Evolutionary conservation across 108 stramenopile genomes (phyloP), one percentile per base, ranked within the genome.

Genomic region (Nitzschia inconspicua): DNA sequence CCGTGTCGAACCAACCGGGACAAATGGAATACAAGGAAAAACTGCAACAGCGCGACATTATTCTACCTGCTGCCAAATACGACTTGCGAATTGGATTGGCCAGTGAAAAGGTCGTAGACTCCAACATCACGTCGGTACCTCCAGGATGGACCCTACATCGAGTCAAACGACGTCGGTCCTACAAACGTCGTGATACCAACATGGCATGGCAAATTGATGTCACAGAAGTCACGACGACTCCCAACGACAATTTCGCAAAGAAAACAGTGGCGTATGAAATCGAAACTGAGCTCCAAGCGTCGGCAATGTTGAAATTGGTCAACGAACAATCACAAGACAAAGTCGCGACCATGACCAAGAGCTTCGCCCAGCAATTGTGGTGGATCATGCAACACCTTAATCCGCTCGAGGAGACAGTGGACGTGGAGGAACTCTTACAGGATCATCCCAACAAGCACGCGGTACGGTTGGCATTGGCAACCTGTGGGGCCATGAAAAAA

Each of bases 191-290:
- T 24, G 88, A 90, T 60, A 73, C 71, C 16, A 80, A 83, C 36
- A 83, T 90, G 70, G 87, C 83, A 8, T 94, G 93, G 93, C 87
- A 84, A 58, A 73, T 94, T 44, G 93, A 94, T 72, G 81, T 90
- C 36, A 94, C 93, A 0, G 88, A 90, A 63, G 84, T 89, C 24
- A 83, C 83, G 14, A 72, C 86, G 7, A 66, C 72, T n/a, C 66
- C 72, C 23, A 61, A 44, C 9, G 31, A 66, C 32, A 43, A 54
- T 8, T 40, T 47, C 31, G n/a, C 60, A 29, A 65, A 68, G 19
- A 69, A 77, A 47, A 44, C 63, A 2, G 78, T 92, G 11, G 58
- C 70, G 1, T 93, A 78, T 51, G 91, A 93, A 68, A 82, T 93
- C 43, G 91, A 93, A 73, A 79, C 86, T 80, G 91, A 93, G 61